These are phyloP conservation scores for Coprinopsis marcescibilis DNA, from an alignment of 768 basidiomycete species.

Conservation along the genomic window DNA sequence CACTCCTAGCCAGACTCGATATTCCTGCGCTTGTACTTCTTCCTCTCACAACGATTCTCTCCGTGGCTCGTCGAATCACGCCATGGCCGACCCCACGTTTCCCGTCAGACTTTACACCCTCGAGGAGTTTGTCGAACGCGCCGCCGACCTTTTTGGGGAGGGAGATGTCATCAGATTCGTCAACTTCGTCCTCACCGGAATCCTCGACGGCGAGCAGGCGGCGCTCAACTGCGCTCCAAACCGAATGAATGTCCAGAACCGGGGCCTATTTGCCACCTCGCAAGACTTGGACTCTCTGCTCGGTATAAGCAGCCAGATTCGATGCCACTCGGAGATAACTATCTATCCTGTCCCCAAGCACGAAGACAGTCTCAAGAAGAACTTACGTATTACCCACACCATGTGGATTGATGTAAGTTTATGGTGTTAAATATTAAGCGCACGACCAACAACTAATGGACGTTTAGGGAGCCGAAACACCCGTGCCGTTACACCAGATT, in stretches of 20 bases:
- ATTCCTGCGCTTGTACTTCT: not conserved
- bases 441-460: not conserved
- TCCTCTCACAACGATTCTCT: not conserved
- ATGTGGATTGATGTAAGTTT: not conserved
- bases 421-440: not conserved
- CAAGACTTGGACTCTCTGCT: slow-evolving; percentile 2
- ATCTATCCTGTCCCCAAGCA: not conserved
- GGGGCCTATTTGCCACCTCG: not conserved
- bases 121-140: not conserved
- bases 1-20: too few species aligned
- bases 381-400: not conserved
- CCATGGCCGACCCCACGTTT: not conserved
- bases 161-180: not conserved
- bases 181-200: not conserved
- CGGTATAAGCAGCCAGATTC: not conserved
- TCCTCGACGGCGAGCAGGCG: not conserved
- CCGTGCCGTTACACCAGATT: not conserved
- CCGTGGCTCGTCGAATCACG: not conserved
- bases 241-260: not conserved
- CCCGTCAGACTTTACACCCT: not conserved
- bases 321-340: not conserved
- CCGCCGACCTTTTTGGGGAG: not conserved
- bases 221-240: not conserved
- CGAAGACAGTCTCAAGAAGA: not conserved
- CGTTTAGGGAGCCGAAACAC: not conserved